These are phyloP conservation scores for Colletotrichum sp. DNA, from an alignment of 2,329 filamentous ascomycete species.

Conservation along the genomic window DNA sequence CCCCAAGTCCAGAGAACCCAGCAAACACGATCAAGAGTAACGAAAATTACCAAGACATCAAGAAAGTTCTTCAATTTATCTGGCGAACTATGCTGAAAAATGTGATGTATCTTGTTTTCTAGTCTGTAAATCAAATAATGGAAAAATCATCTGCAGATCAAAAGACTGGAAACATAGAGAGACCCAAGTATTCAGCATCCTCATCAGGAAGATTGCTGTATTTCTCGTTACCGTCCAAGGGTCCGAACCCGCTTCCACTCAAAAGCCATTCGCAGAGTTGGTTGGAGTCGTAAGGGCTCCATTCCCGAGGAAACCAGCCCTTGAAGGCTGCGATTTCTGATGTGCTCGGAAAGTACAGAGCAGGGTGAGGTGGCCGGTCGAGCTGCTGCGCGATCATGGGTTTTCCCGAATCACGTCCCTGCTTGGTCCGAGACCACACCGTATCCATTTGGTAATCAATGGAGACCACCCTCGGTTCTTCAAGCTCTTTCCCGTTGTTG, in stretches of 20 bases:
- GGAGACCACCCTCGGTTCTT: not conserved
- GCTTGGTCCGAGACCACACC: not conserved
- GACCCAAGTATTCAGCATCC: not conserved
- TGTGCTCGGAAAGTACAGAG: not conserved
- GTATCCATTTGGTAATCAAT: not conserved
- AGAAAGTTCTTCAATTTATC: no score
- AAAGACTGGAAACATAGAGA: not conserved
- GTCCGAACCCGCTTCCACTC: not conserved
- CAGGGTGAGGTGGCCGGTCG: not conserved
- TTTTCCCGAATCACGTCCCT: not conserved
- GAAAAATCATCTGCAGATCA: no score
- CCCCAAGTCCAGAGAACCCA: no score
- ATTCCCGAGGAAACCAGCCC: not conserved
- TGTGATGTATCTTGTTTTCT: no score
- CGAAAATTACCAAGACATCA: no score
- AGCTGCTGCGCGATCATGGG: not conserved
- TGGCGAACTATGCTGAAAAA: no score
- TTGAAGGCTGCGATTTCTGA: no score
- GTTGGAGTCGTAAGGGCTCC: accelerated
- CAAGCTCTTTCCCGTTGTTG: not conserved
- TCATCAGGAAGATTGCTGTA: not conserved
- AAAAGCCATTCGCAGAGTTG: not conserved
- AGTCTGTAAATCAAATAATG: no score
- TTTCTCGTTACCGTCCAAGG: not conserved
- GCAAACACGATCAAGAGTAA: no score